Base-by-base conservation (phyloP, 1,284 basidiomycete genomes). In the Volvariella volvacea region DNA sequence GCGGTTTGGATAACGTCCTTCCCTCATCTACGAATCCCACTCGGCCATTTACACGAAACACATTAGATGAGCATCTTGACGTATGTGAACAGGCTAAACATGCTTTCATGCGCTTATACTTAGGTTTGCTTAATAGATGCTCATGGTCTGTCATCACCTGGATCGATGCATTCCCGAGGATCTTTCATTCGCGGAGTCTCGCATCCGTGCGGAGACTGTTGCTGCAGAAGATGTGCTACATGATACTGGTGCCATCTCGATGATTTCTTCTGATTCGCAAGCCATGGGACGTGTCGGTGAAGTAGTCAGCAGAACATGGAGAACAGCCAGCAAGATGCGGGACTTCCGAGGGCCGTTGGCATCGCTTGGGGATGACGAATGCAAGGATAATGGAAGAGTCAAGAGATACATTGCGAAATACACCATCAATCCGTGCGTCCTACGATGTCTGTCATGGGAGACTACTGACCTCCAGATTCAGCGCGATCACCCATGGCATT, bases 271-370 rank as follows among this genome's bases (percentile, higher is more conserved):
- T 3, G 95, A 99, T 62, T 88, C 92, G 1, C 94, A 96, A 64
- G 95, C 95, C 0, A 98, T 99, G 96, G 95, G 96, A 14, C 80
- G 93, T 9, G 92, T 99, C 8, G 96, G 93, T 8, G 96, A 99
- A 62, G 95, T 99, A 4, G 70, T 94, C 4, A 80, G 84, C 33
- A 72, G 96, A 33, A 97, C 96, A 0, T 99, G 96, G 96, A 75
- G 94, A 31, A 98, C 96, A 0, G 96, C 96, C 14, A 88, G 87
- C 62, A 99, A 99, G 71, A 89, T 99, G 88, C 79, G 80, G 44
- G 78, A 83, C 38, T 67, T 88, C 49, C 69, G 78, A 21, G 96
- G 95, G 0, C 85, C 92, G 1, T 68, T 91, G 33, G 53, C 51
- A 3, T 53, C 59, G 1, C 55, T 86, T 34, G 86, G 86, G 3